These are phyloP conservation scores for Nematodospora valgi DNA, from an alignment of 805 yeast genomes.

Conservation along the genomic window DNA sequence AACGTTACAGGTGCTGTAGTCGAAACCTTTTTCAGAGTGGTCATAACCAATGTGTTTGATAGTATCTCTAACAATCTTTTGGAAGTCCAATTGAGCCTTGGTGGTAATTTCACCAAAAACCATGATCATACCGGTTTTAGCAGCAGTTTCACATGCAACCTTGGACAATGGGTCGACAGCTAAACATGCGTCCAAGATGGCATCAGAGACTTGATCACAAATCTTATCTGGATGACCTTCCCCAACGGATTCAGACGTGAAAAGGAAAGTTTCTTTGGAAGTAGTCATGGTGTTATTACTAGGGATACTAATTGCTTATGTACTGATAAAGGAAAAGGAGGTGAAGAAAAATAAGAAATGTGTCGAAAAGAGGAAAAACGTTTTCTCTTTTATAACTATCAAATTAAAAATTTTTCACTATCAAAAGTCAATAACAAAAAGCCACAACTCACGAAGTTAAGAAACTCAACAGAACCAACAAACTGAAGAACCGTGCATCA, in stretches of 20 bases:
- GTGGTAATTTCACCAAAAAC: conserved; percentile 99
- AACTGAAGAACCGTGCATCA: too few species aligned
- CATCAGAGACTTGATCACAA: conserved; percentile 99
- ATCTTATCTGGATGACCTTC: conserved; percentile 95
- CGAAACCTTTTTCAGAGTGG: conserved; percentile 93
- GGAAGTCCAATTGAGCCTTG: conserved; percentile 92
- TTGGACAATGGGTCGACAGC: conserved; percentile 94
- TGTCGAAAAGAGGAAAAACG: conserved; percentile 1
- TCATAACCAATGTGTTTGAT: conserved; percentile 98
- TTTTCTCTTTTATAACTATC: conserved; percentile 2
- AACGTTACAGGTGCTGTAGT: conserved; percentile 98
- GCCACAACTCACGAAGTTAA: too few species aligned
- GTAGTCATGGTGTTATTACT: conserved; percentile 1
- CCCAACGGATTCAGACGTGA: conserved; percentile 88
- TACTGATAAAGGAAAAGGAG: conserved; percentile 4
- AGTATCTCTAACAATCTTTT: conserved; percentile 96
- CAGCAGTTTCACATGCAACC: conserved; percentile 99
- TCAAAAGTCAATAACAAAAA: too few species aligned
- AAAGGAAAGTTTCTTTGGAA: conserved; percentile 46
- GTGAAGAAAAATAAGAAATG: conserved; percentile 1
- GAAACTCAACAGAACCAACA: too few species aligned
- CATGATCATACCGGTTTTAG: conserved; percentile 99
- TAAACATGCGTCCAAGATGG: conserved; percentile 96
- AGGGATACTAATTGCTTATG: background rate
- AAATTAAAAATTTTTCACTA: conserved; percentile 2